Conservation (phyloP, 2,329 filamentous ascomycete species). For the Diplodia seriata region DNA sequence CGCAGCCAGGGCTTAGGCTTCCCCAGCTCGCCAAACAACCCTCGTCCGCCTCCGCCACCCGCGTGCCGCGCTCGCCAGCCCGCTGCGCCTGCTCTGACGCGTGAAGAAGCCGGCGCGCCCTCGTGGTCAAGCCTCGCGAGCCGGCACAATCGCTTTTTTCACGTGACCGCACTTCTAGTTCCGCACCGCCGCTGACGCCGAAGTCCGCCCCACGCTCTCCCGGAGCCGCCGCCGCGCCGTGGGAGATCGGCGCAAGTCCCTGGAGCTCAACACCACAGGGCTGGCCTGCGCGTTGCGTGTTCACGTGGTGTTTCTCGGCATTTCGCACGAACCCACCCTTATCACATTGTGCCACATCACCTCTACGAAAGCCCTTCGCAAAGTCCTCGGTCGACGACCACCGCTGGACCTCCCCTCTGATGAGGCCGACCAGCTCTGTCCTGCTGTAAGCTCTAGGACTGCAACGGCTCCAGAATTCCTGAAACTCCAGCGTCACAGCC, state of each 20-base stretch:
- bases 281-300: background rate
- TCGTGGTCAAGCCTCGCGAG: background rate
- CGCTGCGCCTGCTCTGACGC: background rate
- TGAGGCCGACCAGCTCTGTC: background rate
- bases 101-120: background rate
- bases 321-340: background rate
- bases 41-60: conserved; percentile 5
- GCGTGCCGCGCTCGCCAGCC: conserved; percentile 8
- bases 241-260: conserved; percentile 7
- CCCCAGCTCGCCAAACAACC: background rate
- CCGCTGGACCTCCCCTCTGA: background rate
- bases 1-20: background rate
- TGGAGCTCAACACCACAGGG: background rate
- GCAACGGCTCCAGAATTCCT: too few species aligned
- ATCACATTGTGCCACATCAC: background rate
- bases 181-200: background rate
- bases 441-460: background rate
- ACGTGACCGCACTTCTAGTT: background rate
- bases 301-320: background rate
- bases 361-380: too few species aligned
- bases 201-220: conserved; percentile 1
- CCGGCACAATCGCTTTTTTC: background rate
- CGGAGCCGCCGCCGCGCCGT: background rate
- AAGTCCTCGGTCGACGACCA: too few species aligned
- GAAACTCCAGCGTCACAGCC: too few species aligned